A percentile compares a stretch with the other conserved stretches of the same genome.
Evolutionary conservation across 2,329 filamentous ascomycete genomes (phyloP).

Genomic region (Colletotrichum horii): DNA sequence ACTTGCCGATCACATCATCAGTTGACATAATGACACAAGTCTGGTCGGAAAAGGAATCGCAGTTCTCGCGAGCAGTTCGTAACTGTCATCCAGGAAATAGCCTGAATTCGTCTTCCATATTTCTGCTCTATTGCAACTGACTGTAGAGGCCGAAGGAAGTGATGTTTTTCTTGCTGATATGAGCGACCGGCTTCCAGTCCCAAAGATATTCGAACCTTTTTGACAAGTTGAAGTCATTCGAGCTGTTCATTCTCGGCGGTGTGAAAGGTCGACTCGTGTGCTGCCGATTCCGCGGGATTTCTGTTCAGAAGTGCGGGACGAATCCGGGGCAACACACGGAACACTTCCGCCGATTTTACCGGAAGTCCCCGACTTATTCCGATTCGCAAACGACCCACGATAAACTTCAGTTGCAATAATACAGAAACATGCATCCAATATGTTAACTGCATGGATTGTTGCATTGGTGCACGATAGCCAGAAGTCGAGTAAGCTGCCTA

Average conservation of each 20-base stretch:
- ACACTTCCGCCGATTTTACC: background rate
- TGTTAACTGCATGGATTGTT: background rate
- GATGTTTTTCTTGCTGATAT: background rate
- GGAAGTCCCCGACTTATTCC: background rate
- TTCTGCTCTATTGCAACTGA: background rate
- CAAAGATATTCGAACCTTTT: background rate
- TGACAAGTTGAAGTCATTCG: background rate
- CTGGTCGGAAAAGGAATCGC: background rate
- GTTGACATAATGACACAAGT: background rate
- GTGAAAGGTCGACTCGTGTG: background rate
- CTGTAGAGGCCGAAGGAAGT: background rate
- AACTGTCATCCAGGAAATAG: rapidly evolving
- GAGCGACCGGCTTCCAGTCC: background rate
- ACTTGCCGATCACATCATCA: background rate
- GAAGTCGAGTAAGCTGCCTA: background rate
- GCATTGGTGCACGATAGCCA: background rate
- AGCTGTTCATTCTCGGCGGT: background rate
- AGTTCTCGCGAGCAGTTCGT: background rate
- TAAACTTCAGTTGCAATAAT: background rate
- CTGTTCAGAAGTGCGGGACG: background rate
- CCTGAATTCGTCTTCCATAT: background rate
- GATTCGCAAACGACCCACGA: background rate
- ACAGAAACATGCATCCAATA: rapidly evolving
- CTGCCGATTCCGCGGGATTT: background rate
- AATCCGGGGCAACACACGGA: background rate